phyloP scores from a whole-genome alignment of 2,329 filamentous ascomycete species.

The Xylariaceae sp. region DNA sequence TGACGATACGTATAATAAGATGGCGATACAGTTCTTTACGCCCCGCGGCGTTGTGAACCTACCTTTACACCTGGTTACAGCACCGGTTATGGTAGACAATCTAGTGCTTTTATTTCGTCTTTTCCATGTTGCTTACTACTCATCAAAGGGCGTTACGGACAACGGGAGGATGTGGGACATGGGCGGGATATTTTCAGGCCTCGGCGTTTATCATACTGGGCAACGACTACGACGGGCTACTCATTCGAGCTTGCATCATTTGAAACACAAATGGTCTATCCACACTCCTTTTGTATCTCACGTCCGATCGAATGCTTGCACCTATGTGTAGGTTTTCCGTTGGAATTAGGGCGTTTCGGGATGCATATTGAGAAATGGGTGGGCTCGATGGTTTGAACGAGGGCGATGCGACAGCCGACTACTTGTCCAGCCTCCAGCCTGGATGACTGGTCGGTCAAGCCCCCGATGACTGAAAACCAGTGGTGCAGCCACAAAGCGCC shows the following conservation, averaged over 20 bases:
- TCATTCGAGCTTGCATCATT: constrained; percentile 5
- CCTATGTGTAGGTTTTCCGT: constrained; percentile 20
- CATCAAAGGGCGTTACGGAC: constrained; percentile 26
- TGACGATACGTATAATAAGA: constrained; percentile 33
- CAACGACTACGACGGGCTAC: constrained; percentile 5
- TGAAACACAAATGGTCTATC: neutral
- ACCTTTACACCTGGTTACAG: constrained; percentile 11
- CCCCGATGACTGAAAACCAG: neutral
- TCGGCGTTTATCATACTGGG: constrained; percentile 19
- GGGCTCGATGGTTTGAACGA: constrained; percentile 9
- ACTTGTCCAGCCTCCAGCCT: neutral
- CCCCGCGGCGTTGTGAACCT: constrained; percentile 29
- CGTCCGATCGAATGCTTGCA: constrained; percentile 11
- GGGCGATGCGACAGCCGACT: neutral
- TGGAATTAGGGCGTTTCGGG: constrained; percentile 14
- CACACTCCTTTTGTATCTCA: constrained; percentile 13
- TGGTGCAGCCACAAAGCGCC: constrained; percentile 1
- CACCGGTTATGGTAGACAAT: constrained; percentile 10
- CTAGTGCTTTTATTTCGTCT: constrained; percentile 2
- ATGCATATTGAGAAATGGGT: constrained; percentile 17
- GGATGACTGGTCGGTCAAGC: neutral
- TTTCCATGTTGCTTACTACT: constrained; percentile 8
- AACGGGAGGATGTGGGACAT: constrained; percentile 13
- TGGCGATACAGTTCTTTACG: constrained; percentile 29
- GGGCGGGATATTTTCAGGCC: constrained; percentile 11